phyloP scores from a whole-genome alignment of 176 grass and related monocot genomes.

The Zea luxurians region DNA sequence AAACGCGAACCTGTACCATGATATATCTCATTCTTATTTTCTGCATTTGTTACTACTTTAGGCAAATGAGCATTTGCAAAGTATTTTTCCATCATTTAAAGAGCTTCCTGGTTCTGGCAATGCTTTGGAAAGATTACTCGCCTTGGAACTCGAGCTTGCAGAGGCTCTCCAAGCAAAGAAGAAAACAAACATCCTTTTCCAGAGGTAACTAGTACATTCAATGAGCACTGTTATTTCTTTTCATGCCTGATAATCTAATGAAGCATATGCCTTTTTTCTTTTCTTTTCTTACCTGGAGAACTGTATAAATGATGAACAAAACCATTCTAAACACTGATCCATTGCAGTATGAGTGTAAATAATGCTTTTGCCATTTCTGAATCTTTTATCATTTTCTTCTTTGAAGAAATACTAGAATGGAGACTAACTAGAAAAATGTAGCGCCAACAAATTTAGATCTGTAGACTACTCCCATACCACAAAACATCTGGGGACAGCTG shows the following conservation, averaged over 20 bases:
- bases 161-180: constrained; percentile 80
- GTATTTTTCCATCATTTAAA: constrained; percentile 81
- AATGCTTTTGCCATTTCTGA: too few relatives aligned
- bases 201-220: constrained; percentile 56
- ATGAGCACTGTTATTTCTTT: not conserved
- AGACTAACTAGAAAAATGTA: too few relatives aligned
- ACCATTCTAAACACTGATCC: not conserved
- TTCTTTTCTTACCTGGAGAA: not conserved
- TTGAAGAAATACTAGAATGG: too few relatives aligned
- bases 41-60: constrained; percentile 39
- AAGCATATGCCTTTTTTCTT: not conserved
- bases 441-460: too few relatives aligned
- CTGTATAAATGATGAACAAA: not conserved
- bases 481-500: too few relatives aligned
- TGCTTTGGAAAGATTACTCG: constrained; percentile 86
- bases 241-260: constrained; percentile 6
- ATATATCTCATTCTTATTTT: constrained; percentile 20
- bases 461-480: too few relatives aligned
- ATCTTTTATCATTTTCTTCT: too few relatives aligned
- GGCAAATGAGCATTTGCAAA: constrained; percentile 88
- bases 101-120: constrained; percentile 88
- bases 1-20: constrained; percentile 5
- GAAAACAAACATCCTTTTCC: constrained; percentile 68
- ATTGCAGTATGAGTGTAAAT: too few relatives aligned
- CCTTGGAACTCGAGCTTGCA: constrained; percentile 94